Base-by-base conservation (phyloP, 164 flowering plant species). In the Aristolochia fimbriata region DNA sequence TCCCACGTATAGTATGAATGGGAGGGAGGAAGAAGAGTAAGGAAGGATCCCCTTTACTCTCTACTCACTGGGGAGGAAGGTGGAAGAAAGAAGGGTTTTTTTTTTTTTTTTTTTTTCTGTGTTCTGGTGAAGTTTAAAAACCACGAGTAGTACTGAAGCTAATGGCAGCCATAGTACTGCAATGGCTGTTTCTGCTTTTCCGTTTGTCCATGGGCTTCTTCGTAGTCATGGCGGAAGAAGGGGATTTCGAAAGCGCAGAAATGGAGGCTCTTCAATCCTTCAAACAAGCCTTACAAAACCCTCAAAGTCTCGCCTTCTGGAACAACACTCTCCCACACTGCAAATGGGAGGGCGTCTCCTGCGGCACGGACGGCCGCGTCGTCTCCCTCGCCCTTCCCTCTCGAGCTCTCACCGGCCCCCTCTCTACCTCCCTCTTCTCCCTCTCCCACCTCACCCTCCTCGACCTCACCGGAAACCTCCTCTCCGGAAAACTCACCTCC, bases 331-430 rank as follows among this genome's bases (percentile, higher is more conserved):
- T 59, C 15, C 30, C 73, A 0, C 81, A 74, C 68, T 85, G 91
- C 74, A 22, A 70, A 43, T 88, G 91, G 91, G 30, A 55, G 46
- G 96, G 96, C 0, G 74, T 88, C 15, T 20, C 60, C 16, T 87
- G 91, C 72, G 31, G 68, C 23, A 3, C 56, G 5, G 58, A 64
- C 33, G 71, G 71, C 59, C 76, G 64, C 60, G 81, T 87, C 62
- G 58, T 57, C 47, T 65, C 76, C 22, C 78, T 87, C 58, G 55
- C 65, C 37, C 83, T 87, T 17, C 41, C 86, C 0, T 5, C 73
- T 58, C 70, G 15, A 47, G 70, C 68, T 8, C 84, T 87, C 24
- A 33, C 30, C 12, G 95, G 91, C 17, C 68, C 74, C 2, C 74
- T 87, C 48, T 55, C 76, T 25, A 54, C 75, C 16, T 67, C 83